Evolutionary conservation across 805 yeast species (phyloP), one percentile per base, ranked within the genome.

Genomic region (Dipodascopsis tothii): DNA sequence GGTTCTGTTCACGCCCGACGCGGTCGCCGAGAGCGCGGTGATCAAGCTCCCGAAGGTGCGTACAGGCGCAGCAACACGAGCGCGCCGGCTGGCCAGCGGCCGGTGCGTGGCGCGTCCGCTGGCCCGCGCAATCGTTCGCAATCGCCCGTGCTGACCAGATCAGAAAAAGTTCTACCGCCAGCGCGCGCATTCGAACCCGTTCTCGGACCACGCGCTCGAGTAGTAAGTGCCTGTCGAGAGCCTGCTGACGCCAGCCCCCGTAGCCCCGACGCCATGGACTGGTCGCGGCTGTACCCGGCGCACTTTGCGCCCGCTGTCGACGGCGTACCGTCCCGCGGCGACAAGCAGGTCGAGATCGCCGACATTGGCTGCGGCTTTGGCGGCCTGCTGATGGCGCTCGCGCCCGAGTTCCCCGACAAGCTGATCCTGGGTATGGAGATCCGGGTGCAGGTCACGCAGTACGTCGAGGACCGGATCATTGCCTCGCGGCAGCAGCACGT

Each of bases 321-420:
- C 7, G 21, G 73, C 73, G 56, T 25, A 25, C 21, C 35, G 36
- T 20, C 35, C 16, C 3, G 19, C 9, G 34, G n/a, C 3, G 32
- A 20, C 37, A 66, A 40, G 65, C 77, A 71, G 39, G 95, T 87
- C 18, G 87, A 84, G 44, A 81, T 92, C 41, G 97, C 97, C 3
- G 98, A 92, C 61, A 77, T 92, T 46, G 98, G 98, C 5, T 92
- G 98, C 67, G 98, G 98, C 1, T 92, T 84, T 62, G 98, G 98
- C 42, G 98, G 98, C 0, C 70, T 92, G 46, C 63, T 85, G 55
- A 78, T 83, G 28, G 82, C 85, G 42, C 71, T 92, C 44, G 81
- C 95, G 3, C 82, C 87, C 3, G 77, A 68, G 43, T 81, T 84
- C 51, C 87, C 92, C 1, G 76, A 83, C 2, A 74, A 72, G 11